Base-by-base conservation (phyloP, 148 eudicot genomes). In the Chenopodium suecicum region DNA sequence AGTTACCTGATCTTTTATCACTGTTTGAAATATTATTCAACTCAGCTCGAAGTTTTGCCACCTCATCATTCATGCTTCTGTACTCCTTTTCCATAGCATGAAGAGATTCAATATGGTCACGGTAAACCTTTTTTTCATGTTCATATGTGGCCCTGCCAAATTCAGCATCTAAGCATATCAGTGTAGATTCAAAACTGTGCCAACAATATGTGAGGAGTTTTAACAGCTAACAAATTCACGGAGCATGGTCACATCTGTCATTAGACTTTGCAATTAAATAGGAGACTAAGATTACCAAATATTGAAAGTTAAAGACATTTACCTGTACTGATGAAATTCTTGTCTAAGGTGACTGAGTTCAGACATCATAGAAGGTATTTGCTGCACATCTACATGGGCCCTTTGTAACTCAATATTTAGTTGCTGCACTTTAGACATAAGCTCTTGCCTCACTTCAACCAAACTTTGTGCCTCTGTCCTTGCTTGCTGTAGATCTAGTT, bases 61-160 rank as follows among this genome's bases (percentile, higher is more conserved):
- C 97, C 89, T 97, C 99, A 70, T 84, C 90, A 9, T 94, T 90
- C 99, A 97, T 97, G 82, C 89, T 88, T 81, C 87, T 85, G 81
- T 97, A 97, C 83, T 94, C 94, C 91, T 90, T 92, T 76, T 94
- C 99, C 99, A 97, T 97, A 88, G 85, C 93, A 86, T 97, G 94
- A 79, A 97, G 98, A 74, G 98, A 91, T 85, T 92, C 99, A 64
- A 94, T 91, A 85, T 97, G 99, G 73, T 97, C 99, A 54, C 70
- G 87, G 82, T 91, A 97, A 67, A 94, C 84, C 83, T 94, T 97
- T 91, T 89, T 91, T 89, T 97, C 99, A 84, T 88, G 94, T 62
- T 94, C 99, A 86, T 89, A 97, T n/a, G 95, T 93, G 75, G 89
- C 91, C 92, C 99, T 97, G 93, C 70, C 69, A 29, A 73, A 31